Evolutionary conservation across 257 asterid genomes (phyloP).

Genomic region (Jacaranda copaia): DNA sequence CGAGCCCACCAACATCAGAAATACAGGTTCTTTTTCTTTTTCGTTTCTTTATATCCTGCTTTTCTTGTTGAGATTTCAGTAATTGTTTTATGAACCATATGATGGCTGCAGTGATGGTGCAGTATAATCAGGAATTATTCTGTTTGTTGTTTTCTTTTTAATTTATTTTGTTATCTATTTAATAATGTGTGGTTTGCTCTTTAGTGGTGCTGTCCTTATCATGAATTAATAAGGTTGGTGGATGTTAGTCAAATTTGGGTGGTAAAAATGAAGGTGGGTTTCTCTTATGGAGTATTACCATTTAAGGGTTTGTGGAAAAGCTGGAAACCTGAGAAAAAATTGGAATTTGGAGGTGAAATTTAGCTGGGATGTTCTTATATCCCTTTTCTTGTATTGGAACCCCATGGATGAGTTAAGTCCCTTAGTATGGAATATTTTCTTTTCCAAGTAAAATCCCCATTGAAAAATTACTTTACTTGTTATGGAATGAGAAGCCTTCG

Average conservation of each 20-base stretch:
- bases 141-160: not conserved
- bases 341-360: not conserved
- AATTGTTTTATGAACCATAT: not conserved
- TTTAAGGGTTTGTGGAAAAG: constrained; percentile 10
- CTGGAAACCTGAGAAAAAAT: not conserved
- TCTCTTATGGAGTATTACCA: not conserved
- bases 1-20: constrained; percentile 68
- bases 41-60: not conserved
- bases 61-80: not conserved
- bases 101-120: not conserved
- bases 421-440: too few species aligned
- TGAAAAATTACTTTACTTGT: too few species aligned
- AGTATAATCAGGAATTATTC: not conserved
- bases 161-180: constrained; percentile 2
- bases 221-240: constrained; percentile 26
- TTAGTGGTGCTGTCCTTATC: constrained; percentile 15
- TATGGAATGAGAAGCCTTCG: too few species aligned
- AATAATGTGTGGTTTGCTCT: constrained; percentile 16
- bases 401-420: too few species aligned
- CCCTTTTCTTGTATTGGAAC: not conserved
- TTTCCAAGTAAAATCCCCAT: too few species aligned
- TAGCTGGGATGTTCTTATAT: not conserved
- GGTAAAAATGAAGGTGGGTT: not conserved
- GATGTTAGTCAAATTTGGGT: not conserved
- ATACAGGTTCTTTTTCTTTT: constrained; percentile 63